These are phyloP conservation scores for Fusarium sp. DNA, from an alignment of 2,329 filamentous ascomycete species.

Conservation along the genomic window DNA sequence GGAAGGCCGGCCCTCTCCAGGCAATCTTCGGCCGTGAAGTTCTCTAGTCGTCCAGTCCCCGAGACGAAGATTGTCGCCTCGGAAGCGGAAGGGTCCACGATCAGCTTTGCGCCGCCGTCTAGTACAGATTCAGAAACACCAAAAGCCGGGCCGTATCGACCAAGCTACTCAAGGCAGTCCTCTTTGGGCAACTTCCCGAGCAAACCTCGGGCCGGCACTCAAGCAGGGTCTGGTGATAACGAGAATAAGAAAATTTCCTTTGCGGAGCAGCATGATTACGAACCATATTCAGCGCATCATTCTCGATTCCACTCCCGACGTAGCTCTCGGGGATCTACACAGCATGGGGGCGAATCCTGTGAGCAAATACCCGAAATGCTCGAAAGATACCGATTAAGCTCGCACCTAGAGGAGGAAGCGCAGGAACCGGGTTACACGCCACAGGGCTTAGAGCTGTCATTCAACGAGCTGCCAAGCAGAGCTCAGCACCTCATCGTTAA, in stretches of 20 bases:
- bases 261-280: conserved; percentile 55
- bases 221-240: conserved; percentile 64
- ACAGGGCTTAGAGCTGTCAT: conserved; percentile 77
- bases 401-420: conserved; percentile 44
- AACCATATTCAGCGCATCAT: conserved; percentile 34
- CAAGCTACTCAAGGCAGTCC: conserved; percentile 56
- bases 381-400: conserved; percentile 53
- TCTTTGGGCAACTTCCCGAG: conserved; percentile 71
- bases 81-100: conserved; percentile 69
- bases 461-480: conserved; percentile 87
- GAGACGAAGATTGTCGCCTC: conserved; percentile 71
- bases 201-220: conserved; percentile 71
- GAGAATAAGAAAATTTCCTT: conserved; percentile 74
- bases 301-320: conserved; percentile 54
- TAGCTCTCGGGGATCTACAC: conserved; percentile 52
- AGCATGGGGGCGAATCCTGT: conserved; percentile 52
- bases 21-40: conserved; percentile 68
- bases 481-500: conserved; percentile 90
- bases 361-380: conserved; percentile 61
- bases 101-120: conserved; percentile 73
- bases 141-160: conserved; percentile 51
- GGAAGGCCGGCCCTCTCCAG: conserved; percentile 63
- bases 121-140: conserved; percentile 46
- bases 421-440: conserved; percentile 64
- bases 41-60: conserved; percentile 79